Conservation (phyloP, 371 early-diverging fungal species). For the Mucor plumbeus region DNA sequence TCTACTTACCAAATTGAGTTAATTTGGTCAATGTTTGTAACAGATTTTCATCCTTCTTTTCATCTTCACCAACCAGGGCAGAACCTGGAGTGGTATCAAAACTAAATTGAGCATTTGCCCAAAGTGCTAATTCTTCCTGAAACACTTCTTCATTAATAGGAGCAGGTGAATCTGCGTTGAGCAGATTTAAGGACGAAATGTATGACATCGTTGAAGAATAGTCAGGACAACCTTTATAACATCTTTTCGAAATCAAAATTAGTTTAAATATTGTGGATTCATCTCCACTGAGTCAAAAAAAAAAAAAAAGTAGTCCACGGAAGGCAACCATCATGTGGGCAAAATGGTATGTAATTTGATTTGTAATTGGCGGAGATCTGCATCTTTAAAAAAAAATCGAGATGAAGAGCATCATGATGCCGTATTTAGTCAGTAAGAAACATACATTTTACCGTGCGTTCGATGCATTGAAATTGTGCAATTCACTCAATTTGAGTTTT, state of each 20-base stretch:
- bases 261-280: not conserved
- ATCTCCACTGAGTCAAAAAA: constrained; percentile 10
- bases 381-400: constrained; percentile 1
- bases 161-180: constrained; percentile 26
- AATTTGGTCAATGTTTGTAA: constrained; percentile 17
- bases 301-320: constrained; percentile 6
- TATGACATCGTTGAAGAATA: constrained; percentile 35
- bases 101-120: constrained; percentile 61
- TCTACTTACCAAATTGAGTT: constrained; percentile 19
- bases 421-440: not conserved
- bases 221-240: constrained; percentile 12
- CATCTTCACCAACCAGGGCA: constrained; percentile 43
- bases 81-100: constrained; percentile 57
- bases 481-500: not conserved
- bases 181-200: constrained; percentile 34
- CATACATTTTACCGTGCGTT: not conserved
- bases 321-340: constrained; percentile 2
- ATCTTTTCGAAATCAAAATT: constrained; percentile 10
- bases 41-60: constrained; percentile 9
- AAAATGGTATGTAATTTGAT: not conserved
- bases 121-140: constrained; percentile 39
- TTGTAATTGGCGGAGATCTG: constrained; percentile 13
- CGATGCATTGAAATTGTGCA: too few species aligned
- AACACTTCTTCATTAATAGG: constrained; percentile 31
- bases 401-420: constrained; percentile 1